Evolutionary conservation across 1,139 yeast genomes (phyloP).

Genomic region (Yamadazyma taylorii): DNA sequence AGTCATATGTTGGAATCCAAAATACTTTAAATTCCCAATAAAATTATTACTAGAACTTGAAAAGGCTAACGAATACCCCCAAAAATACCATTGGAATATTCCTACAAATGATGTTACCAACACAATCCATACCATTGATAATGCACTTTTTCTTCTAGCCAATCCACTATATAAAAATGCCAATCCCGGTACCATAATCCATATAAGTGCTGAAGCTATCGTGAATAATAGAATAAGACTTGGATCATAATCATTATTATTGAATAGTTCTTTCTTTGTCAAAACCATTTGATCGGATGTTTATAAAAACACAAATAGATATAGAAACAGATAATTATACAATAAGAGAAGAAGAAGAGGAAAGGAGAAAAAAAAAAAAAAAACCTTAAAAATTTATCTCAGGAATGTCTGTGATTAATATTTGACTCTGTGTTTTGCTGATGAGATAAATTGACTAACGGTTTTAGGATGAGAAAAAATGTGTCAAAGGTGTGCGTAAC

Average conservation of each 20-base stretch:
- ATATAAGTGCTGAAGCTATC: conserved; percentile 70
- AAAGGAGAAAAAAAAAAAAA: too few species aligned
- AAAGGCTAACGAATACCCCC: conserved; percentile 95
- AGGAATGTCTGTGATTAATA: too few species aligned
- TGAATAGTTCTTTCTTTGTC: conserved; percentile 33
- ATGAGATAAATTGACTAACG: too few species aligned
- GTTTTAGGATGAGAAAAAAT: too few species aligned
- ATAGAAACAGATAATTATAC: too few species aligned
- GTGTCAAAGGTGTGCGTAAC: too few species aligned
- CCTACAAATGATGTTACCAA: conserved; percentile 78
- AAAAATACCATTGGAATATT: conserved; percentile 90
- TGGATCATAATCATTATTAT: conserved; percentile 43
- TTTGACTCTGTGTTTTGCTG: too few species aligned
- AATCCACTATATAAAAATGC: conserved; percentile 92
- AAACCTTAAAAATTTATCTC: too few species aligned
- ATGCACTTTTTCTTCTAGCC: conserved; percentile 87
- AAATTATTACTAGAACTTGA: conserved; percentile 74
- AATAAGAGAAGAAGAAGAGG: too few species aligned
- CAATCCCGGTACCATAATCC: conserved; percentile 94
- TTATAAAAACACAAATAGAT: too few species aligned
- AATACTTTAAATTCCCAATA: conserved; percentile 80
- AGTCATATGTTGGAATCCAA: conserved; percentile 75
- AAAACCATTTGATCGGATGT: not conserved
- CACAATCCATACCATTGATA: conserved; percentile 83
- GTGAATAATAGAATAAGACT: conserved; percentile 46